Evolutionary conservation across 768 basidiomycete genomes (phyloP).

Genomic region (button mushroom (Agaricus bisporus)): DNA sequence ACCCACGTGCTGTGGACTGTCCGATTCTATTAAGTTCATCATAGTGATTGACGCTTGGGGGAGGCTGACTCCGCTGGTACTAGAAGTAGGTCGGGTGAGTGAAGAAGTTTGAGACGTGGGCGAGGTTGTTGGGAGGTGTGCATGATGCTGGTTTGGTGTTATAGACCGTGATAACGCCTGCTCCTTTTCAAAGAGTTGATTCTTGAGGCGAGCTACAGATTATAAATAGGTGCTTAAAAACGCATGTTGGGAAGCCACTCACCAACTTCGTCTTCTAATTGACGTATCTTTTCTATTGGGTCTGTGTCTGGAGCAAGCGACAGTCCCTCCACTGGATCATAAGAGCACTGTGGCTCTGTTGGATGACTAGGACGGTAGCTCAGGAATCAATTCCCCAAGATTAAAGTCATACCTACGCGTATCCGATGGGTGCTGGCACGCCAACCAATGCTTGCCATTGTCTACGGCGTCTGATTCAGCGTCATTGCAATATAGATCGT

Average conservation of each 20-base stretch:
- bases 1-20: constrained; percentile 30
- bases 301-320: constrained; percentile 72
- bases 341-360: constrained; percentile 77
- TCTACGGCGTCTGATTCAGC: constrained; percentile 27
- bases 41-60: constrained; percentile 39
- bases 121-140: constrained; percentile 15
- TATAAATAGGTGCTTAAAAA: constrained; percentile 9
- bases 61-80: constrained; percentile 31
- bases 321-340: constrained; percentile 82
- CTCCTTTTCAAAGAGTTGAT: constrained; percentile 49
- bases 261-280: constrained; percentile 78
- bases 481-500: background rate
- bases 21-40: constrained; percentile 33
- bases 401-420: constrained; percentile 44
- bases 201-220: constrained; percentile 53
- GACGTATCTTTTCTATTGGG: constrained; percentile 71
- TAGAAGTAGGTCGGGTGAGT: constrained; percentile 20
- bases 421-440: constrained; percentile 81
- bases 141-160: constrained; percentile 25
- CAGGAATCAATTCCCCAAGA: constrained; percentile 8
- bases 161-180: constrained; percentile 30
- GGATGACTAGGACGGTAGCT: constrained; percentile 52
- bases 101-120: constrained; percentile 14
- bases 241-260: constrained; percentile 11
- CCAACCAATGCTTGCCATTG: constrained; percentile 79